These are phyloP conservation scores for Pestalotiopsis sp. DNA, from an alignment of 2,329 filamentous ascomycete genomes.

Conservation along the genomic window DNA sequence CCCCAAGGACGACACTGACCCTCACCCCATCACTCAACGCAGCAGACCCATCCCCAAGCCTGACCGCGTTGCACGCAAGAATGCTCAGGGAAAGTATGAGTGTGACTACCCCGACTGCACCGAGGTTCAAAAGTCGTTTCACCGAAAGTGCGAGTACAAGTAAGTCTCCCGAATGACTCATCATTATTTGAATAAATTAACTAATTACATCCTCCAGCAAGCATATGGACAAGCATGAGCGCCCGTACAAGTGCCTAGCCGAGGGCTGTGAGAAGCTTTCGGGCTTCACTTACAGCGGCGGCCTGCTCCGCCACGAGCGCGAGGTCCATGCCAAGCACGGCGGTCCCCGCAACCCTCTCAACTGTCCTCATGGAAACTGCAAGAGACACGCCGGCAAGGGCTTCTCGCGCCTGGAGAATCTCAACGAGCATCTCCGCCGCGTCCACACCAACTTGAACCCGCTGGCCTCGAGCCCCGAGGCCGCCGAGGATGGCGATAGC, in stretches of 20 bases:
- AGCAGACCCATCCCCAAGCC: slow-evolving; percentile 62
- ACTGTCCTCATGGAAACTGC: slow-evolving; percentile 85
- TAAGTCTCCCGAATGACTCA: slow-evolving; percentile 51
- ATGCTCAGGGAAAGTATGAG: slow-evolving; percentile 73
- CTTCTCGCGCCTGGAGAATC: slow-evolving; percentile 91
- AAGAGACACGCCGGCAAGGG: slow-evolving; percentile 87
- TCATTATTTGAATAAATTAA: not conserved
- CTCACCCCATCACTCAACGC: slow-evolving; percentile 34
- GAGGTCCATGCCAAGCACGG: slow-evolving; percentile 93
- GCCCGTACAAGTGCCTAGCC: slow-evolving; percentile 84
- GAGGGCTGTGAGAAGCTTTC: slow-evolving; percentile 88
- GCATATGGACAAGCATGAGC: slow-evolving; percentile 97
- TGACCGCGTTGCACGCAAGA: slow-evolving; percentile 60
- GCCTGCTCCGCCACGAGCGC: slow-evolving; percentile 84
- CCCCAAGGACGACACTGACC: slow-evolving; percentile 12
- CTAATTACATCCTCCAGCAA: slow-evolving; percentile 61
- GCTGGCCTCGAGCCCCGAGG: slow-evolving; percentile 30
- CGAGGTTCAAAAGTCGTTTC: slow-evolving; percentile 67
- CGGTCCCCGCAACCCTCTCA: slow-evolving; percentile 82
- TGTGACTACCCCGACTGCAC: slow-evolving; percentile 74
- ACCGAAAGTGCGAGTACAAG: slow-evolving; percentile 92
- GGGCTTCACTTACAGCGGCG: slow-evolving; percentile 94
- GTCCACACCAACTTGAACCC: slow-evolving; percentile 66
- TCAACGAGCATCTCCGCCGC: slow-evolving; percentile 89
- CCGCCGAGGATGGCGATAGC: slow-evolving; percentile 44